Evolutionary conservation across 371 early-diverging fungal genomes (phyloP), one percentile per base, ranked within the genome.

Genomic region (Saksenaea vasiformis): DNA sequence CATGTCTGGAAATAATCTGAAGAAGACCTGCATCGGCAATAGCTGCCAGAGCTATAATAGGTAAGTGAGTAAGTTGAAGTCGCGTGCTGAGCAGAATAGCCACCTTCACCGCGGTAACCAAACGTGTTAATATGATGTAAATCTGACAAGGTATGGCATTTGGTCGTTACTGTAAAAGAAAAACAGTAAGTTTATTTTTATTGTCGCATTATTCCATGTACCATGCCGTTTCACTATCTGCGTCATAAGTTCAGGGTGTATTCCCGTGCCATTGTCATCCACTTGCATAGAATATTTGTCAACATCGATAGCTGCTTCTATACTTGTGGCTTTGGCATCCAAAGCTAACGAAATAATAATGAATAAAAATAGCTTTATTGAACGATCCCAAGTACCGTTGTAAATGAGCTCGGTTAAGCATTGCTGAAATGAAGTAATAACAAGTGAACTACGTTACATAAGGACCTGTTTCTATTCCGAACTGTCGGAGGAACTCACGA

Each of bases 71-170:
- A 26, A 31, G 54, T 47, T 47, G 10, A 47, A 22, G 22, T n/a
- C 51, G 9, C 9, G 13, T 26, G 8, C 14, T 41, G n/a, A 19
- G 31, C 24, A 11, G 58, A 53, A 7, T 31, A 7, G 31, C 7
- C 2, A 87, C 90, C 89, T 87, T 90, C 87, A 2, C 91, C 91
- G 2, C 89, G 81, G 58, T 85, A 91, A n/a, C 91, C 91, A 74
- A 82, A 88, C 1, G 89, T 81, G 7, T 62, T 62, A 14, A 79
- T 63, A 4, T 69, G 62, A 11, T 77, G 64, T 1, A 84, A 65
- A 59, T 86, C 87, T 19, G 69, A 43, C 0, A 82, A 44, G 0
- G 71, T 67, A 24, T 75, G 76, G 44, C 79, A 79, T 62, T 87
- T 88, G 9, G 90, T 86, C 0, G 87, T 86, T 4, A 75, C 87